Conservation (phyloP, 75 land plant genomes). For the Sequoiadendron giganteum region DNA sequence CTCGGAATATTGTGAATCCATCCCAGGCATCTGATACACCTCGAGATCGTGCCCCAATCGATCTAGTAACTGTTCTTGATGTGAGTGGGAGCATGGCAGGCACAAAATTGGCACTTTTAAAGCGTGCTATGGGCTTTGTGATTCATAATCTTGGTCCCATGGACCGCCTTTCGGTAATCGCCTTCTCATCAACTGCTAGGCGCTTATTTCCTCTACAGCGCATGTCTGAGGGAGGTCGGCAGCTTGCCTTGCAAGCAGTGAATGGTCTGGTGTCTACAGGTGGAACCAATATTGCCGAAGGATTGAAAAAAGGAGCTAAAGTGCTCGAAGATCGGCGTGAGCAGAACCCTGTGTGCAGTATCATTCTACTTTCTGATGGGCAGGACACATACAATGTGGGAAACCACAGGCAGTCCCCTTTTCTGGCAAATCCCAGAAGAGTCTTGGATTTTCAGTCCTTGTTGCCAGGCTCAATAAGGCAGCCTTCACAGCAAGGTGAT, state of each 20-base stretch:
- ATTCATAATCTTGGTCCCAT: slow-evolving; percentile 44
- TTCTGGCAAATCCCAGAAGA: slow-evolving; percentile 1
- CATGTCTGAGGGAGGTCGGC: slow-evolving; percentile 46
- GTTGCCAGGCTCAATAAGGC: slow-evolving; percentile 46
- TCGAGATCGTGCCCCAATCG: slow-evolving; percentile 68
- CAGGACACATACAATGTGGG: slow-evolving; percentile 73
- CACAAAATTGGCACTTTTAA: slow-evolving; percentile 75
- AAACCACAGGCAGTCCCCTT: slow-evolving; percentile 13
- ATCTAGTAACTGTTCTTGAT: slow-evolving; percentile 94
- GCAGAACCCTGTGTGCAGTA: slow-evolving; percentile 42
- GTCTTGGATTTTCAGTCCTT: slow-evolving; percentile 34
- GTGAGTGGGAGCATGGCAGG: slow-evolving; percentile 99
- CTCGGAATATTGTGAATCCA: background rate
- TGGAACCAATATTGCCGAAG: slow-evolving; percentile 53
- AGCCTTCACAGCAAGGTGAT: slow-evolving; percentile 14
- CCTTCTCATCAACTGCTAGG: slow-evolving; percentile 42
- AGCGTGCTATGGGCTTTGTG: slow-evolving; percentile 76
- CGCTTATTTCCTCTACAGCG: slow-evolving; percentile 40
- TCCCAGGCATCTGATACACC: background rate
- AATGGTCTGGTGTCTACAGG: slow-evolving; percentile 41
- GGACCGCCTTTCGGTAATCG: slow-evolving; percentile 53
- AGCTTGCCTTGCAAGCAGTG: slow-evolving; percentile 36
- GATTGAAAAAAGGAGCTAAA: slow-evolving; percentile 43
- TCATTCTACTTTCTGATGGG: slow-evolving; percentile 73
- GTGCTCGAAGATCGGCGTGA: slow-evolving; percentile 39